Base-by-base conservation (phyloP, 768 basidiomycete species). In the Boletus barrowsii region DNA sequence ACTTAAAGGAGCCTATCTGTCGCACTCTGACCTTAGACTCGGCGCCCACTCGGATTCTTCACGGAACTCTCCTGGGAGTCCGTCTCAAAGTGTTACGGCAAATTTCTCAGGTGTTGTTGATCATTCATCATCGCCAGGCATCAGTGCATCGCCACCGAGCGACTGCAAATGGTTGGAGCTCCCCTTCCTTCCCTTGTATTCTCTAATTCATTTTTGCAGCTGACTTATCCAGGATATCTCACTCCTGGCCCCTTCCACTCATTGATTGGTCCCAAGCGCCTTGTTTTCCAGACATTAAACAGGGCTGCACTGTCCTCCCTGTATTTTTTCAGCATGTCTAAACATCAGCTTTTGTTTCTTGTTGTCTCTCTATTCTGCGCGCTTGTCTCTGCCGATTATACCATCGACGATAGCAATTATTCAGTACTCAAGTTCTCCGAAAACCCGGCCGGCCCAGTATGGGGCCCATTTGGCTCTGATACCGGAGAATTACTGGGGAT, bases 391-490 rank as follows among this genome's bases (percentile, higher is more conserved):
- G 63, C 66, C 17, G 65, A 67, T 29, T 68, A 68, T 50, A 62
- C 56, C 18, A 66, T 68, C 45, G 64, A 68, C 26, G 65, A 68
- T 32, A 61, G 62, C 48, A 39, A 68, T n/a, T 64, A 64, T 46
- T 64, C 67, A 13, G 3, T 20, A 14, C 67, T 62, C 47, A 57
- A 57, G 32, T 67, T 56, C 50, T 68, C 67, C 8, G 61, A 64
- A 42, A 68, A 68, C n/a, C 65, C 67, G 13, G 20, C 49, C 36
- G 67, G 67, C 6, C 60, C 67, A 0, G 62, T 60, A 51, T 68
- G 67, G 67, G 64, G 60, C 14, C 59, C 60, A 4, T 68, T 64
- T 33, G 60, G 62, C 15, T 58, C 67, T 13, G 59, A 61, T 42
- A 61, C 52, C 9, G 58, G 59, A 29, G 59, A 64, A 40, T 51